Base-by-base conservation (phyloP, 208 protist genomes). In the Novymonas esmeraldas region DNA sequence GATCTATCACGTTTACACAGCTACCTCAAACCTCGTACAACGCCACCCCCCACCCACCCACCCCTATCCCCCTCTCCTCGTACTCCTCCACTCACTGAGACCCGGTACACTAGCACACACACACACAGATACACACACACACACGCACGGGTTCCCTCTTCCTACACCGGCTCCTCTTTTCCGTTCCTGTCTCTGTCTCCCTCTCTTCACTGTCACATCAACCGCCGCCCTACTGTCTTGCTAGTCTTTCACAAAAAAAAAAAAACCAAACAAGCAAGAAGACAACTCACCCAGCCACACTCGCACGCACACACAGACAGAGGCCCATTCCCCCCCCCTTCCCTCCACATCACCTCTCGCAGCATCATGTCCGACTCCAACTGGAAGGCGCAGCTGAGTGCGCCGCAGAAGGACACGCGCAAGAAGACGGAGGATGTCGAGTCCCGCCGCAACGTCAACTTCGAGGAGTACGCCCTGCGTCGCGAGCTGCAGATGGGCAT, bases 401-500 rank as follows among this genome's bases (percentile, higher is more conserved):
- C 74, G 10, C 94, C 92, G 36, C 76, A 78, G 72, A 81, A 79
- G 72, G 93, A 97, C 70, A 88, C 64, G 29, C 87, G 95, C 62
- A 95, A 95, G 76, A 92, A 97, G 84, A 98, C 96, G 45, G 90
- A 99, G 75, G 99, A 99, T 95, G 98, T 99, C 33, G 98, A 97
- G 46, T 90, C 89, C 24, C 98, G 97, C n/a, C 98, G 98, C 68
- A 98, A 98, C 62, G 95, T 98, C 52, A 95, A 96, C 56, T 99
- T 99, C 84, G 98, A 99, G 73, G 98, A 99, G 64, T 99, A 98
- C 76, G 89, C 85, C 64, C 81, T 99, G 20, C 99, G 99, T 76
- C 87, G 98, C 33, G 98, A 99, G 70, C 93, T 99, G 58, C 94
- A 99, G 66, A 98, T 98, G 95, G 99, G 98, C 61, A 99, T 99